Percentiles rank a stretch among this genome's conserved stretches.
phyloP scores from a whole-genome alignment of 2,329 filamentous ascomycete species.

The Plectosphaerella sp. region DNA sequence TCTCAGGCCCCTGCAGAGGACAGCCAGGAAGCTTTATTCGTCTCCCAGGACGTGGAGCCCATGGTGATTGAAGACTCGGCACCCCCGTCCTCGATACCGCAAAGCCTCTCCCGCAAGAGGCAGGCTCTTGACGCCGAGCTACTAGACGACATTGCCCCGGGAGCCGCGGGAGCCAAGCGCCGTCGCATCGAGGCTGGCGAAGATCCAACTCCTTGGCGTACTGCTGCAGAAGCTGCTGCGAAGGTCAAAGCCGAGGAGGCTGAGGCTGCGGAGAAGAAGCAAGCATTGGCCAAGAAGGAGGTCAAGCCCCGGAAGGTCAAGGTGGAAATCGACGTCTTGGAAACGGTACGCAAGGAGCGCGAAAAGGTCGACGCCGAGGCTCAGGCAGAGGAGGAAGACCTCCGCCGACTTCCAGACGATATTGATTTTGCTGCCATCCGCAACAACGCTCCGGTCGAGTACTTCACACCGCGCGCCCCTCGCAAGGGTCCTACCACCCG shows the following conservation, averaged over 20 bases:
- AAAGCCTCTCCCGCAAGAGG: conserved; percentile 35
- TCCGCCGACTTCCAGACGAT: conserved; percentile 50
- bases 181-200: conserved; percentile 60
- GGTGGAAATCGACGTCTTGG: conserved; percentile 64
- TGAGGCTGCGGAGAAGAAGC: conserved; percentile 13
- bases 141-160: conserved; percentile 71
- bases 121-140: conserved; percentile 43
- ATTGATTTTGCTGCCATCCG: conserved; percentile 71
- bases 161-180: conserved; percentile 73
- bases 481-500: conserved; percentile 17
- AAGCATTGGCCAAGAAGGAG: conserved; percentile 6
- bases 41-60: conserved; percentile 40
- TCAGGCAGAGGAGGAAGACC: conserved; percentile 47
- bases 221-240: conserved; percentile 10
- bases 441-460: conserved; percentile 70
- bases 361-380: conserved; percentile 64
- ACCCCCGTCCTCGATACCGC: conserved; percentile 16
- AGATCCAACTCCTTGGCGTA: conserved; percentile 33
- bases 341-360: conserved; percentile 55
- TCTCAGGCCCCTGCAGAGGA: conserved; percentile 1
- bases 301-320: conserved; percentile 36
- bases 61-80: conserved; percentile 7
- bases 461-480: conserved; percentile 58
- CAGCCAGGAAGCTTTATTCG: conserved; percentile 40
- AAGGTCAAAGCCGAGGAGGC: conserved; percentile 14